Conservation (phyloP, 176 grass and related monocot genomes). For the Urochloa ruziziensis region DNA sequence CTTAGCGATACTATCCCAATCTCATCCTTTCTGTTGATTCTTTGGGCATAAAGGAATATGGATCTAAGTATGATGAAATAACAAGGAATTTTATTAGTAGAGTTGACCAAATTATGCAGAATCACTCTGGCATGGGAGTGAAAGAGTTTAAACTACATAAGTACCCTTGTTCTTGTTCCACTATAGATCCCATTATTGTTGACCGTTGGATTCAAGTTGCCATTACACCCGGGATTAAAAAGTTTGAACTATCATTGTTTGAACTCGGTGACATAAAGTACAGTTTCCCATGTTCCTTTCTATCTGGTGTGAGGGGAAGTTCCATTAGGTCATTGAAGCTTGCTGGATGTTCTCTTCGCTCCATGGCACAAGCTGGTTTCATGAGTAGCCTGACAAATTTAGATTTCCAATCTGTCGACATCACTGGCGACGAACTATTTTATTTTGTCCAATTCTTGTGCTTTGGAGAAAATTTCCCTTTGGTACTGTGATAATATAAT, state of each 20-base stretch:
- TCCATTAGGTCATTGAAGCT: not conserved
- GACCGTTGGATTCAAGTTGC: slow-evolving; percentile 2
- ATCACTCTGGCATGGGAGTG: slow-evolving; percentile 6
- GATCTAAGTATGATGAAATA: not conserved
- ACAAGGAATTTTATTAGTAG: not conserved
- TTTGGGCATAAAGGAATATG: not conserved
- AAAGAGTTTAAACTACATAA: not conserved
- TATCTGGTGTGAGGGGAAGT: not conserved
- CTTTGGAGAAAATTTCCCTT: not conserved
- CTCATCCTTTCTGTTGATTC: not conserved
- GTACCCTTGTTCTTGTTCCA: not conserved
- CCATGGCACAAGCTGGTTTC: not conserved
- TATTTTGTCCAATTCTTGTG: not conserved
- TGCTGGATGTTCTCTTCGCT: not conserved
- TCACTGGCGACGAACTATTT: not conserved
- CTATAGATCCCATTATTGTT: not conserved
- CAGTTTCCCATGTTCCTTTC: not conserved
- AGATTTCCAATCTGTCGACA: not conserved
- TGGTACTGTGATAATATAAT: not conserved
- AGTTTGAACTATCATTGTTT: not conserved
- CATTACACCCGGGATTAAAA: not conserved
- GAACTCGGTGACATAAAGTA: not conserved
- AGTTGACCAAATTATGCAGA: slow-evolving; percentile 10
- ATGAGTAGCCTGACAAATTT: not conserved
- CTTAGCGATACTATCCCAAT: not conserved